Conservation (phyloP, 1,284 basidiomycete species). For the Apiotrichum montevideense region DNA sequence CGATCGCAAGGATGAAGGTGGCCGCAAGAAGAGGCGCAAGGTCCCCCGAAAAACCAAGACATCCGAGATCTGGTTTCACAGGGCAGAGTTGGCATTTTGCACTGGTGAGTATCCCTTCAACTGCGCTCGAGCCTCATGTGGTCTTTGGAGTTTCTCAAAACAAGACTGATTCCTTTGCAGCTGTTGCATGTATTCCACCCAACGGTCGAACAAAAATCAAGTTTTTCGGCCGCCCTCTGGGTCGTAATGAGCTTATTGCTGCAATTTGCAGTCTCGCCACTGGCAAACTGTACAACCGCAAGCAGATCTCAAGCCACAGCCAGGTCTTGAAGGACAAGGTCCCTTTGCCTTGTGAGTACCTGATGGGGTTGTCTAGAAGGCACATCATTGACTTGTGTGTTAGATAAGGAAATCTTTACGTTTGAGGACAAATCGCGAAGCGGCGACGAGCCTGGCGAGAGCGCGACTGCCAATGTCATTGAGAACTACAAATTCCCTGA, state of each 20-base stretch:
- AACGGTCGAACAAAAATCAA: slow-evolving; percentile 44
- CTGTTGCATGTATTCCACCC: slow-evolving; percentile 23
- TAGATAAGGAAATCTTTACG: slow-evolving; percentile 22
- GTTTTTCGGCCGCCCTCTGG: slow-evolving; percentile 50
- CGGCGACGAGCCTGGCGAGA: slow-evolving; percentile 14
- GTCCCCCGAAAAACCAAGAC: slow-evolving; percentile 13
- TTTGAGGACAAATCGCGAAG: slow-evolving; percentile 21
- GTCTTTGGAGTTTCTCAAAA: slow-evolving; percentile 1
- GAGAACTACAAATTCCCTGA: slow-evolving; percentile 18
- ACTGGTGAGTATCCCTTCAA: slow-evolving; percentile 11
- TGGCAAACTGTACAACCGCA: slow-evolving; percentile 38
- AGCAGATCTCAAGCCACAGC: slow-evolving; percentile 46
- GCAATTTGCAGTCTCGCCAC: slow-evolving; percentile 51
- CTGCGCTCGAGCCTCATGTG: neutral
- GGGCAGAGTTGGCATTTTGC: slow-evolving; percentile 21
- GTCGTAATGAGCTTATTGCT: slow-evolving; percentile 52
- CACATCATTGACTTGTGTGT: too few species aligned
- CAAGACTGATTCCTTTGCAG: too few species aligned
- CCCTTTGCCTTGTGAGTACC: slow-evolving; percentile 13
- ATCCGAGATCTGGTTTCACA: slow-evolving; percentile 21
- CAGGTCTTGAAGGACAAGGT: slow-evolving; percentile 44
- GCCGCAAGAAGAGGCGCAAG: slow-evolving; percentile 20
- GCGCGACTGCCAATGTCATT: slow-evolving; percentile 19
- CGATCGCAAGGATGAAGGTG: slow-evolving; percentile 3
- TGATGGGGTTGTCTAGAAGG: too few species aligned